These are phyloP conservation scores for Wallemia ichthyophaga DNA, from an alignment of 1,284 basidiomycete genomes.

Conservation along the genomic window DNA sequence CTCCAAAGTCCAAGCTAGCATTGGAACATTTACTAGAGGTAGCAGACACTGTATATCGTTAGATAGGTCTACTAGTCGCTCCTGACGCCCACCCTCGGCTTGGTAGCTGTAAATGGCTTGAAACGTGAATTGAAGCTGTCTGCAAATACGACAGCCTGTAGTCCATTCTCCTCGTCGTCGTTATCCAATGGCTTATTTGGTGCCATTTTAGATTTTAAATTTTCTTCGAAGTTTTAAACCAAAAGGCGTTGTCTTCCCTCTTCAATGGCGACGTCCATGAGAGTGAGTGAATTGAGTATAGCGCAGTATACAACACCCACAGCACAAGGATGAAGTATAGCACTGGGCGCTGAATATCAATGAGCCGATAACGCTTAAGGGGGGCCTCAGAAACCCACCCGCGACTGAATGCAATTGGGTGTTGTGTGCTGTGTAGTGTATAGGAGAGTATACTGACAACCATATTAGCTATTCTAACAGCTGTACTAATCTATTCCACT, in stretches of 20 bases:
- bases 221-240: not conserved
- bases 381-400: not conserved
- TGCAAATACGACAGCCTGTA: conserved; percentile 75
- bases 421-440: not conserved
- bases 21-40: conserved; percentile 70
- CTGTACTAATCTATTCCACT: not conserved
- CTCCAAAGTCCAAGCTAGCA: conserved; percentile 90
- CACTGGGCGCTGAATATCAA: not conserved
- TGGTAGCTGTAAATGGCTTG: conserved; percentile 49
- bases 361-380: not conserved
- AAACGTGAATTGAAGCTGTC: conserved; percentile 86
- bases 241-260: not conserved
- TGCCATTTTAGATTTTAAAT: conserved; percentile 20
- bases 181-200: conserved; percentile 19
- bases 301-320: no score
- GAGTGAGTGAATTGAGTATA: not conserved
- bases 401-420: not conserved
- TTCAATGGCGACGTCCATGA: not conserved
- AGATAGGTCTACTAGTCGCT: not conserved
- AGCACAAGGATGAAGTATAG: not conserved
- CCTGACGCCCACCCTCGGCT: conserved; percentile 33
- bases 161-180: conserved; percentile 25
- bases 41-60: conserved; percentile 37
- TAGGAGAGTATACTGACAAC: not conserved
- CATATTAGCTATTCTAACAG: not conserved